A percentile compares a stretch with the other conserved stretches of the same genome.
These are phyloP conservation scores for Spathaspora sp. DNA, from an alignment of 805 yeast genomes.

Conservation along the genomic window DNA sequence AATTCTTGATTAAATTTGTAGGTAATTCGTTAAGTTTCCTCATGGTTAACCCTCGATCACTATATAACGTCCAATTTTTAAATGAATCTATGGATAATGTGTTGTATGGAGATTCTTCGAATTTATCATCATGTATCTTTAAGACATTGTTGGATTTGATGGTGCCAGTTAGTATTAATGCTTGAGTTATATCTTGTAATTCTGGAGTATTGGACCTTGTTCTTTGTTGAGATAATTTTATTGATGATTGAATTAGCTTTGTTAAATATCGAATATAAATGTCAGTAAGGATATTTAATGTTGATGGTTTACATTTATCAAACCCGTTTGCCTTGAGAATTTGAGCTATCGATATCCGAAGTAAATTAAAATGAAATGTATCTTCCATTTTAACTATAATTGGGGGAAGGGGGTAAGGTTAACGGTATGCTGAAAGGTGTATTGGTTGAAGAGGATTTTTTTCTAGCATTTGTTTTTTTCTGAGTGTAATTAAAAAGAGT, in stretches of 20 bases:
- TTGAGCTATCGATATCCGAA: constrained; percentile 45
- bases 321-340: constrained; percentile 79
- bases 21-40: constrained; percentile 29
- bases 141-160: constrained; percentile 44
- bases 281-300: constrained; percentile 76
- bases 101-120: constrained; percentile 13
- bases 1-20: constrained; percentile 21
- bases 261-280: constrained; percentile 62
- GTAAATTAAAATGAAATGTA: constrained; percentile 33
- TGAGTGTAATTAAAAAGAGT: background rate
- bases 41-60: constrained; percentile 21
- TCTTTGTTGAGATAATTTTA: constrained; percentile 43
- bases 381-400: constrained; percentile 28
- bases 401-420: background rate
- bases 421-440: background rate
- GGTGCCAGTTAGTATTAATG: constrained; percentile 60
- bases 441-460: background rate
- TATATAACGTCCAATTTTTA: constrained; percentile 28
- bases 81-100: constrained; percentile 37
- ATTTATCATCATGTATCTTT: constrained; percentile 6
- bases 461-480: background rate
- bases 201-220: constrained; percentile 39
- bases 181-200: constrained; percentile 68
- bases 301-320: constrained; percentile 68
- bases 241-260: constrained; percentile 49